Base-by-base conservation (phyloP, 2,329 filamentous ascomycete genomes). In the Aspergillus aculeatus region DNA sequence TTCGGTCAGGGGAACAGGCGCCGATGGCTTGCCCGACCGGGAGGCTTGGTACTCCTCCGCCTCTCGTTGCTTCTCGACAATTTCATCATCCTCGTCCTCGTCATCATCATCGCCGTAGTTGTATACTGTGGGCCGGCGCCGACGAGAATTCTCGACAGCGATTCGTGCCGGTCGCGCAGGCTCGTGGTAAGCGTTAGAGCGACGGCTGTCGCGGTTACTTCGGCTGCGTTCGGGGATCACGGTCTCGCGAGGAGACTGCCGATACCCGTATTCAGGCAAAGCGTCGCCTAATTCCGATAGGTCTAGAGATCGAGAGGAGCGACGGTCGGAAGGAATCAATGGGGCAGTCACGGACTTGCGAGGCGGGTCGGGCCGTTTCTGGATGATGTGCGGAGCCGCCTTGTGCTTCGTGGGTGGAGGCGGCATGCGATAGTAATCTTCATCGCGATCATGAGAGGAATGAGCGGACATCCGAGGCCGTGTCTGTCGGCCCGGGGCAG, bases 341-440 rank as follows among this genome's bases (percentile, higher is more conserved):
- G 68, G 61, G n/a, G 71, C 66, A 7, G 73, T 72, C 23, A 65
- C 67, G n/a, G 67, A 53, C 56, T 77, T 77, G 21, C 69, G 74
- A 6, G 67, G 60, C 14, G 64, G 62, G 16, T 74, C 69, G 1
- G 73, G 72, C 21, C 69, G 72, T 52, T 68, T 73, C 59, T 76
- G 74, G 57, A 77, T 75, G 31, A 78, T 72, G 29, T 75, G 71
- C 7, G 69, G 69, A 32, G 65, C 57, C 31, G 66, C 60, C 54
- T 66, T 73, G 38, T 62, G 56, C 56, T 71, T 75, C 21, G 66
- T 57, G 5, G 72, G 71, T n/a, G 77, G 77, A 5, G 75, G 78
- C 49, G 76, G 77, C 75, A 79, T 78, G 54, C 67, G 73, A 60
- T 78, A 76, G 55, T 69, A 78, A 50, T 79, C 78, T 57, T 80